These are phyloP conservation scores for Agaricus blazei DNA, from an alignment of 768 basidiomycete genomes.

Conservation along the genomic window DNA sequence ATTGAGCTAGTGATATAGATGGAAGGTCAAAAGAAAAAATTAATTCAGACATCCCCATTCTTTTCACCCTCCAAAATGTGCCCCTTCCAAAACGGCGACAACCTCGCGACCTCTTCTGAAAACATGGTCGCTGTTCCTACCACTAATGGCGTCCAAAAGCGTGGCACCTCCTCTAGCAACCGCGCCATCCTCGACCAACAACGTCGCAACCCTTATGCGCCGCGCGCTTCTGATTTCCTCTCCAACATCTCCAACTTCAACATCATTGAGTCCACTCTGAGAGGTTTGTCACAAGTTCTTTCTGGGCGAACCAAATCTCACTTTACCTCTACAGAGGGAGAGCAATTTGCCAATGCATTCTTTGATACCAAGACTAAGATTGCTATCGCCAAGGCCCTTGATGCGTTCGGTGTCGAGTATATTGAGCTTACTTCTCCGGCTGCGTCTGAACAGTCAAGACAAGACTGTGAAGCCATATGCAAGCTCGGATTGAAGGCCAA, in stretches of 20 bases:
- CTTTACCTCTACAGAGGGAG: slow-evolving; percentile 64
- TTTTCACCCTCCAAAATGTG: slow-evolving; percentile 45
- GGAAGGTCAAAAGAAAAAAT: not conserved
- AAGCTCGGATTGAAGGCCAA: slow-evolving; percentile 95
- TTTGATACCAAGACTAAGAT: slow-evolving; percentile 99
- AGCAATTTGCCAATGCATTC: slow-evolving; percentile 99
- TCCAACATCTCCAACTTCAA: slow-evolving; percentile 92
- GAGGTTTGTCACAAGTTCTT: slow-evolving; percentile 53
- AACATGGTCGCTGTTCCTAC: slow-evolving; percentile 75
- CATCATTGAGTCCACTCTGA: slow-evolving; percentile 94
- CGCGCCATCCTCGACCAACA: slow-evolving; percentile 33
- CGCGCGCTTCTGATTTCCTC: slow-evolving; percentile 87
- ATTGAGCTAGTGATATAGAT: not conserved
- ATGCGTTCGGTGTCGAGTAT: slow-evolving; percentile 99
- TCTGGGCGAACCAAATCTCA: slow-evolving; percentile 11
- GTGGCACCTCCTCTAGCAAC: slow-evolving; percentile 32
- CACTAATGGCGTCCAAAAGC: slow-evolving; percentile 39
- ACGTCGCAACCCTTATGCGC: slow-evolving; percentile 75
- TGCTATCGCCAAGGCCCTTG: slow-evolving; percentile 95
- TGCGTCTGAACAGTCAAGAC: slow-evolving; percentile 91
- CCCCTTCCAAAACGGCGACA: slow-evolving; percentile 50
- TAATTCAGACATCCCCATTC: slow-evolving; percentile 6
- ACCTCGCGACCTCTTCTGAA: slow-evolving; percentile 33
- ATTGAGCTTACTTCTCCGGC: slow-evolving; percentile 98
- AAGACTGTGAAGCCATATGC: slow-evolving; percentile 98